Evolutionary conservation across 495 filamentous ascomycete genomes (phyloP).

Genomic region (Aspergillus asperescens): DNA sequence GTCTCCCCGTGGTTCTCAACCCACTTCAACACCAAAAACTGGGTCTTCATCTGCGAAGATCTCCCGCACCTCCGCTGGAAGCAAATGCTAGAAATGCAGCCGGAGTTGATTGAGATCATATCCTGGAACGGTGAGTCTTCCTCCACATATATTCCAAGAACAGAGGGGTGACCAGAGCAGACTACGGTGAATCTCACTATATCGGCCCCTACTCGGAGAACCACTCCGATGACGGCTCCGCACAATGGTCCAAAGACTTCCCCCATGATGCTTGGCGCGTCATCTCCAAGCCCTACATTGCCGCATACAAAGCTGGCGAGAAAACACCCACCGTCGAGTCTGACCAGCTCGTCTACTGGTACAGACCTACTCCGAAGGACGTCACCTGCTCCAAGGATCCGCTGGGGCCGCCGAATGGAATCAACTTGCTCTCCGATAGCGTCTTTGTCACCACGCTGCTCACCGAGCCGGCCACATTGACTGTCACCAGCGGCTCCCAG

Average conservation of each 20-base stretch:
- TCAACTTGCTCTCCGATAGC: constrained; percentile 32
- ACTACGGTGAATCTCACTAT: constrained; percentile 58
- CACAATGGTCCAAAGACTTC: constrained; percentile 56
- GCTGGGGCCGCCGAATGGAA: constrained; percentile 22
- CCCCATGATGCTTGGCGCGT: constrained; percentile 39
- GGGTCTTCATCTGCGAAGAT: constrained; percentile 48
- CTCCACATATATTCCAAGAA: background rate
- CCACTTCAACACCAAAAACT: constrained; percentile 47
- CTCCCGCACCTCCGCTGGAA: constrained; percentile 48
- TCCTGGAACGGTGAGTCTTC: constrained; percentile 50
- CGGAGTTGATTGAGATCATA: constrained; percentile 53
- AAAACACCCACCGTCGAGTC: constrained; percentile 33
- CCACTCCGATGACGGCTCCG: constrained; percentile 52
- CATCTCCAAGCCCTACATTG: constrained; percentile 48
- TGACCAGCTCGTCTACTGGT: constrained; percentile 43
- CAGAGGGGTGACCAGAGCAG: background rate
- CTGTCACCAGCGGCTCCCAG: constrained; percentile 40
- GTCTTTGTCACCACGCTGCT: constrained; percentile 54
- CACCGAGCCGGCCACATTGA: constrained; percentile 37
- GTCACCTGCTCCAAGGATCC: constrained; percentile 24
- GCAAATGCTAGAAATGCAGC: constrained; percentile 43
- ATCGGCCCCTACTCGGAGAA: constrained; percentile 41
- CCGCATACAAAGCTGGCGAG: constrained; percentile 51
- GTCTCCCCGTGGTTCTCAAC: constrained; percentile 40
- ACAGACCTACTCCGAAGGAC: constrained; percentile 38